These are phyloP conservation scores for Cutaneotrichosporon curvatum DNA, from an alignment of 1,284 basidiomycete genomes.

Conservation along the genomic window DNA sequence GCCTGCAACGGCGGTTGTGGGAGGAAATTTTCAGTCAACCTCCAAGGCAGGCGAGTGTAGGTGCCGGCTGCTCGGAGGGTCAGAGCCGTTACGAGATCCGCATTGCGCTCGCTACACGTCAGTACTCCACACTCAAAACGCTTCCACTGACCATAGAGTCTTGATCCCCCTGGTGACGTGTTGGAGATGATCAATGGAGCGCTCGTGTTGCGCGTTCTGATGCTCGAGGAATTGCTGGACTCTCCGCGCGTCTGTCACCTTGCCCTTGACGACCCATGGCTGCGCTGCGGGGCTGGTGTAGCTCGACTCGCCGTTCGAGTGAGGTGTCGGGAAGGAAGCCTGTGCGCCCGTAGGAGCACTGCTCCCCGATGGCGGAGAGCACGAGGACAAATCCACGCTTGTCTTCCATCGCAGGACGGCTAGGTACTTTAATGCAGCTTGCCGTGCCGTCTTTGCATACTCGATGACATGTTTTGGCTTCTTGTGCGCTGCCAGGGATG, in stretches of 20 bases:
- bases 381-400: constrained; percentile 28
- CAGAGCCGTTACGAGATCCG: constrained; percentile 38
- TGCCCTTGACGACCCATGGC: constrained; percentile 26
- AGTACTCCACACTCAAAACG: not conserved
- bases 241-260: constrained; percentile 38
- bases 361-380: not conserved
- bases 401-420: constrained; percentile 42
- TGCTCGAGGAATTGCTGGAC: constrained; percentile 38
- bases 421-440: constrained; percentile 40
- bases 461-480: constrained; percentile 37
- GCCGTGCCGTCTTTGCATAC: constrained; percentile 37
- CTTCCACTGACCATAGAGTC: constrained; percentile 27
- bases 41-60: constrained; percentile 31
- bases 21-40: constrained; percentile 29
- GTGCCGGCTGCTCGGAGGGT: constrained; percentile 28
- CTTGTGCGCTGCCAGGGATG: constrained; percentile 20
- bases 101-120: constrained; percentile 32
- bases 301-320: constrained; percentile 32
- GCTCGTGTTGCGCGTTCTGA: constrained; percentile 40
- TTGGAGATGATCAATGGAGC: constrained; percentile 30
- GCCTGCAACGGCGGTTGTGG: constrained; percentile 29
- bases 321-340: constrained; percentile 37
- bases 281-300: constrained; percentile 25
- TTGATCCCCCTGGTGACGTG: constrained; percentile 32
- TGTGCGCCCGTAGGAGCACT: not conserved